Evolutionary conservation across 2,329 filamentous ascomycete species (phyloP), one percentile per base, ranked within the genome.

Genomic region (Huntiella savannae): DNA sequence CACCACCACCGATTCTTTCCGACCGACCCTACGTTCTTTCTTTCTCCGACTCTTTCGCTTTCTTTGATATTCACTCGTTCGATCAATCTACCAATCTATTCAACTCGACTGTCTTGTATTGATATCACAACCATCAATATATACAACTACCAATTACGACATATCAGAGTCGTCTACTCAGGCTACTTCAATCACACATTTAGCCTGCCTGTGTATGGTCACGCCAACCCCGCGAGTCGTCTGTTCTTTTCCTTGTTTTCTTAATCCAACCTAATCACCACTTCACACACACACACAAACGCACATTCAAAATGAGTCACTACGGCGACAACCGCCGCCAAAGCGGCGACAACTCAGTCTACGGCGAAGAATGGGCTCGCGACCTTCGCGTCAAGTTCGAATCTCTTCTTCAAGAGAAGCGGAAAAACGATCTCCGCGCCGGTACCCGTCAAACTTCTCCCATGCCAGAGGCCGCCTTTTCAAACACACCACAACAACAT

Each of bases 381-480:
- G 82, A 86, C 50, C 67, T 96, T 55, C 79, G 82, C 44, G 67
- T 80, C 55, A 81, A 85, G 57, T 95, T 95, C 61, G 84, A 93
- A 59, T 80, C 86, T 53, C 67, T 93, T 50, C 70, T 96, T 57
- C 80, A 83, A 60, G 85, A 82, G 49, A 87, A 83, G 67, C 76
- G 86, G 60, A 77, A 94, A 68, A 87, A 84, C 59, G 82, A 87
- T 52, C 70, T 95, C 33, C 63, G 64, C 44, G 54, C 59, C 16
- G 58, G 62, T 43, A 47, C 45, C 22, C 77, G 80, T 55, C 73
- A 77, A 53, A 66, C 69, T 47, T 75, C 77, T 32, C 70, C 79
- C 68, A 45, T 44, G 19, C 43, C 45, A 35, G 48, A 46, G 16
- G 36, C 41, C 40, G 33, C 16, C 4, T 42, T 32, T 13, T 53